Percentiles rank a stretch among this genome's conserved stretches.
These are phyloP conservation scores for Diaporthe amygdali DNA, from an alignment of 2,329 filamentous ascomycete species.

Conservation along the genomic window DNA sequence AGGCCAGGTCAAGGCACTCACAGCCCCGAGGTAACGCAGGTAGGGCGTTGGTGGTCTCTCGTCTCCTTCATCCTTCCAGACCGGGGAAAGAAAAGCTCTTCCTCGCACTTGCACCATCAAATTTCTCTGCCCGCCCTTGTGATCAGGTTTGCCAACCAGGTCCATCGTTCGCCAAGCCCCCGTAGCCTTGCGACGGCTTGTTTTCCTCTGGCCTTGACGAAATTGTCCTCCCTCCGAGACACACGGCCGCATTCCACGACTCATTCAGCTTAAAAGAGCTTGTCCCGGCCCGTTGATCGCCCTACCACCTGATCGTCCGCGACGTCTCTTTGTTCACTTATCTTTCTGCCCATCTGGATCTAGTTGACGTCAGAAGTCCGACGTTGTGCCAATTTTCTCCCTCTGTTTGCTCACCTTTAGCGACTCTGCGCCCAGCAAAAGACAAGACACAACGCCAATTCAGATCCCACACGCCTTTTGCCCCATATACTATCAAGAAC, in stretches of 20 bases:
- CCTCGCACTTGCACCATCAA: slow-evolving; percentile 5
- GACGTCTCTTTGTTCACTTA: slow-evolving; percentile 1
- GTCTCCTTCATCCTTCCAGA: background rate
- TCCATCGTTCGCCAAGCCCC: slow-evolving; percentile 11
- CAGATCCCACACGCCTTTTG: background rate
- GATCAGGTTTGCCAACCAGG: slow-evolving; percentile 11
- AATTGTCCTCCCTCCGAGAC: background rate
- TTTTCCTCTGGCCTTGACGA: slow-evolving; percentile 2
- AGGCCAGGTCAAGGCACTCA: background rate
- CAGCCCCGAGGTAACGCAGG: background rate
- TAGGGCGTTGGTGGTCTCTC: background rate
- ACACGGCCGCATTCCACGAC: slow-evolving; percentile 15
- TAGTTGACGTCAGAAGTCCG: background rate
- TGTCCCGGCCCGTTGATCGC: background rate
- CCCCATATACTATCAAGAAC: background rate
- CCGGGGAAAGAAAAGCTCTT: background rate
- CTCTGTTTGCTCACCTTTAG: slow-evolving; percentile 8
- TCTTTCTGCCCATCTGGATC: background rate
- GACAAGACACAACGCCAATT: background rate
- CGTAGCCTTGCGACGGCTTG: slow-evolving; percentile 14
- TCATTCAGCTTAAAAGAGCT: slow-evolving; percentile 14
- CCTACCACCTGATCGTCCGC: background rate
- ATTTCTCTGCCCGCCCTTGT: slow-evolving; percentile 9
- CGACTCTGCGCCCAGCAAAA: background rate
- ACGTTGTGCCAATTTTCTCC: background rate